A percentile compares a stretch with the other conserved stretches of the same genome.
phyloP scores from a whole-genome alignment of 331 rosid species.

The Rhamnella rubrinervis region DNA sequence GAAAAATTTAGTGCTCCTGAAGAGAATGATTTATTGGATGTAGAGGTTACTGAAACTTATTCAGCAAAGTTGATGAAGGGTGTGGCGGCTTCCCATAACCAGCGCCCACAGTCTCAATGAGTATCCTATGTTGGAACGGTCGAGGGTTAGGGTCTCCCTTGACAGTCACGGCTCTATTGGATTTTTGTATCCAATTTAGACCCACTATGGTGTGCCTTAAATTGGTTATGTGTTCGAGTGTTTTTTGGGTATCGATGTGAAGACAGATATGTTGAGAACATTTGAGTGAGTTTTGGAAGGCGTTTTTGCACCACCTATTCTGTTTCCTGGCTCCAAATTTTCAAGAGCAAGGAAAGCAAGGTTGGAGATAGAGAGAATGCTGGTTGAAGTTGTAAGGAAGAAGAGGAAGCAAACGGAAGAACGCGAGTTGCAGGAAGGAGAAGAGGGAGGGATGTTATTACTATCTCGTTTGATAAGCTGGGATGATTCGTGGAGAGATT shows the following conservation, averaged over 20 bases:
- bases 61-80: too few species aligned
- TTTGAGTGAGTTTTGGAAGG: slow-evolving; percentile 82
- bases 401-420: slow-evolving; percentile 56
- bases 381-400: slow-evolving; percentile 58
- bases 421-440: slow-evolving; percentile 14
- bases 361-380: slow-evolving; percentile 53
- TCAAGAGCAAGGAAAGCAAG: slow-evolving; percentile 76
- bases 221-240: slow-evolving; percentile 86
- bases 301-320: slow-evolving; percentile 46
- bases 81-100: too few species aligned
- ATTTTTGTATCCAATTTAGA: too few species aligned
- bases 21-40: too few species aligned
- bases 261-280: slow-evolving; percentile 50
- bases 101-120: too few species aligned
- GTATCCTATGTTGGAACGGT: too few species aligned
- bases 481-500: slow-evolving; percentile 60
- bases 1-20: too few species aligned
- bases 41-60: too few species aligned
- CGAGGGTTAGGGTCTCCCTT: too few species aligned
- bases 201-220: too few species aligned
- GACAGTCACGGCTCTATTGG: too few species aligned
- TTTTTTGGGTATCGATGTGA: slow-evolving; percentile 59
- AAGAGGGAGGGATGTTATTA: slow-evolving; percentile 44
- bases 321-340: slow-evolving; percentile 58
- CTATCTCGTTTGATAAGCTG: slow-evolving; percentile 48